Evolutionary conservation across 139 green algal species (phyloP).

Genomic region (Chlamydomonas sphaeroides): DNA sequence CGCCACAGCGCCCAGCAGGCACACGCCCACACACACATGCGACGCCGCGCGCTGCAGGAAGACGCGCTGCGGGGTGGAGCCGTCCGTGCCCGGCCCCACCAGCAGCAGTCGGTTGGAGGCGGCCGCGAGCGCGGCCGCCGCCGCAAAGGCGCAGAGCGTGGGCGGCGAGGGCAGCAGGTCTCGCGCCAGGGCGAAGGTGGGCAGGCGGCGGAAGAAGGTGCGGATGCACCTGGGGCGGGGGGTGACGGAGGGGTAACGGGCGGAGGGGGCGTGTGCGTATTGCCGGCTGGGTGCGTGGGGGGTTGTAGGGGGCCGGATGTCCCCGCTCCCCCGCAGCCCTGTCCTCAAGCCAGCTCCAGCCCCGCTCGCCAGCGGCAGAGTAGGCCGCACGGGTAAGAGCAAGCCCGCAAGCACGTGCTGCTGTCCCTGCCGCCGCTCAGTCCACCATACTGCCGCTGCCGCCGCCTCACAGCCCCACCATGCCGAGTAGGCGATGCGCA

Average conservation of each 20-base stretch:
- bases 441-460: too few species aligned
- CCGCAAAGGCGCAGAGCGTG: slow-evolving; percentile 19
- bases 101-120: slow-evolving; percentile 7
- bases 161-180: slow-evolving; percentile 49
- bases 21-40: slow-evolving; percentile 59
- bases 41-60: slow-evolving; percentile 21
- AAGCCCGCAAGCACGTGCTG: too few species aligned
- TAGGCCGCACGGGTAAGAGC: too few species aligned
- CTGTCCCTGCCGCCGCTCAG: not conserved
- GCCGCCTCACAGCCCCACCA: slow-evolving; percentile 47
- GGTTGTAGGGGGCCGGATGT: too few species aligned
- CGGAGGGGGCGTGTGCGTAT: too few species aligned
- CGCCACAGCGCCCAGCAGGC: slow-evolving; percentile 42
- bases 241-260: too few species aligned
- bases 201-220: slow-evolving; percentile 35
- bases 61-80: not conserved
- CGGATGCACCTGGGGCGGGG: slow-evolving; percentile 19
- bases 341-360: too few species aligned
- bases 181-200: slow-evolving; percentile 34
- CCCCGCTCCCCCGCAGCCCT: too few species aligned
- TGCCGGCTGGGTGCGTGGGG: too few species aligned
- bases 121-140: not conserved
- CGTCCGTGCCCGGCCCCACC: not conserved
- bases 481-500: slow-evolving; percentile 78
- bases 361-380: too few species aligned